Percentiles rank a stretch among this genome's conserved stretches.
Evolutionary conservation across 1,284 basidiomycete species (phyloP).

Genomic region (Fomes fomentarius): DNA sequence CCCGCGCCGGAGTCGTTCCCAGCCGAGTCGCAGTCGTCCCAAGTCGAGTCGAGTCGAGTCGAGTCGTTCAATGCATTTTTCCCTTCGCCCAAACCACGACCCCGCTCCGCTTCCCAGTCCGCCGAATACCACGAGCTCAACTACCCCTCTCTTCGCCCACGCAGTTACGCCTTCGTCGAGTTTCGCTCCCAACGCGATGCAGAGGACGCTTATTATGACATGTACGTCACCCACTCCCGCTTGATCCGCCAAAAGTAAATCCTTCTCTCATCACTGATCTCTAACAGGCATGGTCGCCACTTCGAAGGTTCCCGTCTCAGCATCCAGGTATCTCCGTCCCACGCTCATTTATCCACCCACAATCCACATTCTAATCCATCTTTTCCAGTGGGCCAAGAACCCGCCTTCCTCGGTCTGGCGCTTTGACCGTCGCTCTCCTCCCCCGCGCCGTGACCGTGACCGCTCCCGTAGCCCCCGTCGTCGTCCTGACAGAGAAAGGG

Average conservation of each 20-base stretch:
- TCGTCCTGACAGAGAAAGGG: constrained; percentile 36
- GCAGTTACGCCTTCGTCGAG: constrained; percentile 92
- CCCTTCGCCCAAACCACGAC: background rate
- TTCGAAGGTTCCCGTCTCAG: constrained; percentile 85
- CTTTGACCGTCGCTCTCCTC: constrained; percentile 65
- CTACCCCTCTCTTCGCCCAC: constrained; percentile 43
- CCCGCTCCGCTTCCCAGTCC: background rate
- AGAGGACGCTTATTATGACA: constrained; percentile 89
- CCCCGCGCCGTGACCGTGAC: constrained; percentile 49
- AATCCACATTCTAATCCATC: background rate
- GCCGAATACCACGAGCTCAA: constrained; percentile 64
- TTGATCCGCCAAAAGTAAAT: background rate
- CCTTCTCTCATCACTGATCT: constrained; percentile 7
- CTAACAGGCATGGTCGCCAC: constrained; percentile 75
- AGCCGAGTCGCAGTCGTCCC: background rate
- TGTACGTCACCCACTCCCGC: constrained; percentile 54
- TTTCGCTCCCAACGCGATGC: constrained; percentile 84
- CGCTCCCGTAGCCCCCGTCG: constrained; percentile 44
- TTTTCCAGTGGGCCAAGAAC: constrained; percentile 83
- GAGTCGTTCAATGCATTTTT: background rate
- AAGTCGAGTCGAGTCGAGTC: background rate
- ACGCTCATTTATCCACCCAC: constrained; percentile 3
- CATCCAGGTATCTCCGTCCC: constrained; percentile 62
- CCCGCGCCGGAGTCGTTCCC: too few species aligned
- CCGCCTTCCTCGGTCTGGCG: constrained; percentile 89